Evolutionary conservation across 441 rosid genomes (phyloP), one percentile per base, ranked within the genome.

Genomic region (Erysimum cheiri): DNA sequence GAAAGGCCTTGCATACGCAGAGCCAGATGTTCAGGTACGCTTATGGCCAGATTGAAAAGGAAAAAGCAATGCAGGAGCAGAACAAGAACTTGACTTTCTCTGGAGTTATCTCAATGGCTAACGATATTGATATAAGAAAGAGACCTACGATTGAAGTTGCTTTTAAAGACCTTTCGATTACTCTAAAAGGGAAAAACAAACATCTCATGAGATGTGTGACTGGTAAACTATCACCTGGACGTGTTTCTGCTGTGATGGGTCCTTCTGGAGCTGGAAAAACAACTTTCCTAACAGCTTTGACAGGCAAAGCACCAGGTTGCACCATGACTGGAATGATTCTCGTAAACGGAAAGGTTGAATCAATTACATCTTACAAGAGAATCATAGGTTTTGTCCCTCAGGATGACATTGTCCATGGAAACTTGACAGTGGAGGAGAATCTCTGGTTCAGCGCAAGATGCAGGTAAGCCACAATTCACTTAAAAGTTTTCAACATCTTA

Each of bases 241-340:
- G 92, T 79, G 93, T 96, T 70, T 91, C 96, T 26, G 97, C 98
- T 32, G 99, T 96, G 36, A 96, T 93, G 98, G 99, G 98, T 53
- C 98, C 99, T 36, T 96, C 99, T n/a, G 98, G 98, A 36, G 98
- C 99, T 17, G 99, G 99, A 24, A 96, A 96, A 80, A 91, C 99
- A 5, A 93, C 99, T 22, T 96, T 96, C 81, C 86, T 96, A 61
- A 87, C 96, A 72, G 98, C 99, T 77, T 77, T 96, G 73, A 84
- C 89, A 6, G 99, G 99, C 26, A 88, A 90, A 80, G 88, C 91
- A 75, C 59, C 87, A 11, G 99, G 97, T 17, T 93, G 99, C 80
- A 68, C 57, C 8, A 81, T 89, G 80, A 70, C 72, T 37, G 97
- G 98, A 33, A 78, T 75, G 79, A 80, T 93, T 85, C 92, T 87